phyloP scores from a whole-genome alignment of 768 basidiomycete genomes.

The Boletus insuetus region DNA sequence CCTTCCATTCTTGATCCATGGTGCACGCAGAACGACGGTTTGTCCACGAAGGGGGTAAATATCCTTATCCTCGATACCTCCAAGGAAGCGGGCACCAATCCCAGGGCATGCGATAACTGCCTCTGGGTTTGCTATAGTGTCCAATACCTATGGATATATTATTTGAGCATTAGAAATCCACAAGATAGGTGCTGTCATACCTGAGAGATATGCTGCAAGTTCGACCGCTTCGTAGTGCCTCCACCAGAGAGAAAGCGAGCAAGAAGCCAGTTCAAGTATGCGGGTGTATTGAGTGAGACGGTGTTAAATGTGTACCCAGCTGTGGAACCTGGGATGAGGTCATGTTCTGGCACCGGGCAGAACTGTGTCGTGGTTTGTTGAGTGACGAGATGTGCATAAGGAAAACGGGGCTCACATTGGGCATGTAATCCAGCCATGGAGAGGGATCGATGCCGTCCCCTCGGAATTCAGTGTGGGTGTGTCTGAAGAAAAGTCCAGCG shows the following conservation, averaged over 20 bases:
- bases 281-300: slow-evolving; percentile 61
- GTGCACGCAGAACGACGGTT: slow-evolving; percentile 42
- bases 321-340: slow-evolving; percentile 41
- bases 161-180: not conserved
- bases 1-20: slow-evolving; percentile 45
- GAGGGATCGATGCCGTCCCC: slow-evolving; percentile 33
- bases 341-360: slow-evolving; percentile 35
- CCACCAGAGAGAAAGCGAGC: slow-evolving; percentile 56
- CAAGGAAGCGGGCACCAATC: slow-evolving; percentile 51
- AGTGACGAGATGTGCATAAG: not conserved
- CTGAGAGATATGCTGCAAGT: slow-evolving; percentile 68
- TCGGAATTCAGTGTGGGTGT: slow-evolving; percentile 62
- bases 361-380: slow-evolving; percentile 22
- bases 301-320: slow-evolving; percentile 63
- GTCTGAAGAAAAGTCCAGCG: slow-evolving; percentile 62
- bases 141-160: slow-evolving; percentile 12
- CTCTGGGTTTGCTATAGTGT: slow-evolving; percentile 3
- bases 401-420: slow-evolving; percentile 39
- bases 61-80: slow-evolving; percentile 49
- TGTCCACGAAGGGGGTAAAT: slow-evolving; percentile 49
- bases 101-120: slow-evolving; percentile 73
- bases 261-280: slow-evolving; percentile 64
- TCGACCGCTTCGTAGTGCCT: slow-evolving; percentile 56
- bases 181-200: slow-evolving; percentile 27
- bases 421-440: slow-evolving; percentile 48